phyloP scores from a whole-genome alignment of 1,284 basidiomycete species.

The Erythrobasidium hasegawianum region DNA sequence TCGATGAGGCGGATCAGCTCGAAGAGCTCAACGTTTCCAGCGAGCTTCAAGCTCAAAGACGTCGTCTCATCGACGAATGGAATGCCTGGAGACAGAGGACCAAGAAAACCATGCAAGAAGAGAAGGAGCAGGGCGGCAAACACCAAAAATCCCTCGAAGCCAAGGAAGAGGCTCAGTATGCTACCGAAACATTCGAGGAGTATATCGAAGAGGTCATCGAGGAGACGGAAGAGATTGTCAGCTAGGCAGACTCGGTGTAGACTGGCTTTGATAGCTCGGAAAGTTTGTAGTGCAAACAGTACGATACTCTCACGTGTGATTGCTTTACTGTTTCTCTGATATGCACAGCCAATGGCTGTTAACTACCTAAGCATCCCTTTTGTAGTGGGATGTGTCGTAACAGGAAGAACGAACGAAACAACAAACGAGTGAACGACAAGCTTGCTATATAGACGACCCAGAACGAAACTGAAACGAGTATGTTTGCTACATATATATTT shows the following conservation, averaged over 20 bases:
- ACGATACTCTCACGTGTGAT: no score
- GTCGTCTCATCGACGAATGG: conserved; percentile 95
- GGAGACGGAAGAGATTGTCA: conserved; percentile 76
- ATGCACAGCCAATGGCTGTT: no score
- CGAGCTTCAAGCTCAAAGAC: conserved; percentile 84
- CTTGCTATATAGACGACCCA: no score
- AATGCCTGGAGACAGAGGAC: conserved; percentile 72
- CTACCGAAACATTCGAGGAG: conserved; percentile 80
- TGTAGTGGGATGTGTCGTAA: no score
- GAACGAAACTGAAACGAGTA: no score
- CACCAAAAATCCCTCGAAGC: conserved; percentile 49
- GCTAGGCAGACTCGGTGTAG: background rate
- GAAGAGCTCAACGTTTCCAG: conserved; percentile 92
- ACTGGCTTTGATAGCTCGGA: no score
- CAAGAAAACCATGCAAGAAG: conserved; percentile 57
- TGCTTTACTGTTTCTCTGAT: no score
- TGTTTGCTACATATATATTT: no score
- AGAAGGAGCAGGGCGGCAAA: conserved; percentile 57
- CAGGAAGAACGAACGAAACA: no score
- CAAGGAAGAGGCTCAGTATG: conserved; percentile 53
- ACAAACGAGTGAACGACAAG: no score
- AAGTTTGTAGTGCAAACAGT: no score
- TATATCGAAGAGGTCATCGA: conserved; percentile 88
- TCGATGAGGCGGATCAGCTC: conserved; percentile 95
- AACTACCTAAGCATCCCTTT: no score